phyloP scores from a whole-genome alignment of 1,284 basidiomycete species.

The Anthracocystis walkeri region DNA sequence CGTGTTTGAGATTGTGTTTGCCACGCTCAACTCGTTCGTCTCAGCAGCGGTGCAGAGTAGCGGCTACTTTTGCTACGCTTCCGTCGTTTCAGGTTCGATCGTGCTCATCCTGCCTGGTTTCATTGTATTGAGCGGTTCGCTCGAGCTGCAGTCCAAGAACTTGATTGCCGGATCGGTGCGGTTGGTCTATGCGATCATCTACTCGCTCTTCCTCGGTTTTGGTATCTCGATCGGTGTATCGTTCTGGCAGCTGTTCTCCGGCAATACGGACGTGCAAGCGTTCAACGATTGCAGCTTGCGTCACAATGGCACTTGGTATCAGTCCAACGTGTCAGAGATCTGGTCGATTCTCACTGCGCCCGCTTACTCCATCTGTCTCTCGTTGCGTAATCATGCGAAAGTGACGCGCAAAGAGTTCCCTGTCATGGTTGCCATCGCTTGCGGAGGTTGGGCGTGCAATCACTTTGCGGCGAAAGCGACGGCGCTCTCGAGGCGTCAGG shows the following conservation, averaged over 20 bases:
- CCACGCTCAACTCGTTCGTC: constrained; percentile 82
- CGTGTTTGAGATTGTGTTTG: constrained; percentile 87
- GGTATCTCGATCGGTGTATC: constrained; percentile 61
- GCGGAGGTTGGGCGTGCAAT: constrained; percentile 77
- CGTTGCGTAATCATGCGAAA: constrained; percentile 80
- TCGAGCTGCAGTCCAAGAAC: constrained; percentile 76
- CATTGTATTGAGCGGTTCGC: constrained; percentile 76
- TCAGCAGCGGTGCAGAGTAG: constrained; percentile 70
- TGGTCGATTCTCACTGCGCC: constrained; percentile 81
- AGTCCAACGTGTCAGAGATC: constrained; percentile 69
- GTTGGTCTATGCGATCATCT: constrained; percentile 83
- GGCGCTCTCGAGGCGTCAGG: constrained; percentile 44
- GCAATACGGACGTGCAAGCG: constrained; percentile 13
- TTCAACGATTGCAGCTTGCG: constrained; percentile 31
- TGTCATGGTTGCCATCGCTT: constrained; percentile 78
- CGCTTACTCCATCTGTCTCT: constrained; percentile 79
- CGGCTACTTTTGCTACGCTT: constrained; percentile 82
- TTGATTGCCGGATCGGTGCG: constrained; percentile 76
- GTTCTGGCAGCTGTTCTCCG: constrained; percentile 60
- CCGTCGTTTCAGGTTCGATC: constrained; percentile 84
- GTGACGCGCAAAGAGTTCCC: constrained; percentile 78
- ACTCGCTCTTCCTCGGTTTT: constrained; percentile 72
- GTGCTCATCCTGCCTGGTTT: constrained; percentile 83
- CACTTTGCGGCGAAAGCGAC: constrained; percentile 47
- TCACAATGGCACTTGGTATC: constrained; percentile 68